A percentile compares a stretch with the other conserved stretches of the same genome.
Conservation (phyloP, 1,284 basidiomycete species). For the Sanghuangporus sanghuang region DNA sequence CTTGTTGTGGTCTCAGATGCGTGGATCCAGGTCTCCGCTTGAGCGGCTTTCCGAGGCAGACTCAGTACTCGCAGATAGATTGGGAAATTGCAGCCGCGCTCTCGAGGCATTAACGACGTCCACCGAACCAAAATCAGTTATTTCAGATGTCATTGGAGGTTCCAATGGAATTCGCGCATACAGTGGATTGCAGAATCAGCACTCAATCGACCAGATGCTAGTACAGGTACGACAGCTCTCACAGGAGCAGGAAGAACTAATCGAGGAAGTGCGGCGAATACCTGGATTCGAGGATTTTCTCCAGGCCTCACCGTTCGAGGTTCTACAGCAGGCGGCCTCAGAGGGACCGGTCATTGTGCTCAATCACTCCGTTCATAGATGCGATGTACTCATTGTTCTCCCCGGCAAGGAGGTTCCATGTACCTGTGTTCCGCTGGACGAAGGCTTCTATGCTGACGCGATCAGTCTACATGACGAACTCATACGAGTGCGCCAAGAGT, state of each 20-base stretch:
- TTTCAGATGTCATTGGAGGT: not conserved
- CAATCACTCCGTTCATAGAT: constrained; percentile 4
- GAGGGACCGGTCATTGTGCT: constrained; percentile 10
- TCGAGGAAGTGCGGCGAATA: constrained; percentile 7
- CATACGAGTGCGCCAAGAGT: not conserved
- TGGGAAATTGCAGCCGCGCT: not conserved
- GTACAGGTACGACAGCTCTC: not conserved
- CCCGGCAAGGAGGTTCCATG: not conserved
- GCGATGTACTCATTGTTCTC: not conserved
- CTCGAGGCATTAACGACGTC: not conserved
- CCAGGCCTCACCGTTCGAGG: not conserved
- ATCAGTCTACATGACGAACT: not conserved
- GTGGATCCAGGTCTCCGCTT: not conserved
- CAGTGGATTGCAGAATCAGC: not conserved
- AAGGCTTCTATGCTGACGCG: not conserved
- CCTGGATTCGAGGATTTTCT: constrained; percentile 13
- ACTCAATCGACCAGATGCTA: not conserved
- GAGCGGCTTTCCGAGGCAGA: not conserved
- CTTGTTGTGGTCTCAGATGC: not conserved
- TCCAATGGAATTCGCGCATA: not conserved
- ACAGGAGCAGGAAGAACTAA: constrained; percentile 2
- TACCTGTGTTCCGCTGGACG: not conserved
- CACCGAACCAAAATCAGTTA: not conserved
- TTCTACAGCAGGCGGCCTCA: constrained; percentile 14
- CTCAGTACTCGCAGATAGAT: not conserved